Evolutionary conservation across 2,329 filamentous ascomycete species (phyloP).

Genomic region (Amylocarpus encephaloides): DNA sequence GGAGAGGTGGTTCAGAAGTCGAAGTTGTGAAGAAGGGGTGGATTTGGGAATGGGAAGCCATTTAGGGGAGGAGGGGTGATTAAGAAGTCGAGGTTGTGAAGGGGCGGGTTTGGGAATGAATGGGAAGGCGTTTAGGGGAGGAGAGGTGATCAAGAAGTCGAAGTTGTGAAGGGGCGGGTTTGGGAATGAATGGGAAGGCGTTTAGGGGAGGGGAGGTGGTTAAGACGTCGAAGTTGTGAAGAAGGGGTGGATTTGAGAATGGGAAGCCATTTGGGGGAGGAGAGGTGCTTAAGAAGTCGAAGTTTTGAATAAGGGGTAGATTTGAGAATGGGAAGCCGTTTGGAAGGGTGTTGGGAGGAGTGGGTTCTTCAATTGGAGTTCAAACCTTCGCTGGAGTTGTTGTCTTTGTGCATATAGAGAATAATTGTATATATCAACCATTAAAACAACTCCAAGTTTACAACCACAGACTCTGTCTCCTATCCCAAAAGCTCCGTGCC

Average conservation of each 20-base stretch:
- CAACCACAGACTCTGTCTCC: background rate
- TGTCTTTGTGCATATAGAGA: no score
- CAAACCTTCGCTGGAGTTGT: no score
- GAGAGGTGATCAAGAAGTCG: no score
- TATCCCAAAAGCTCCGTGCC: no score
- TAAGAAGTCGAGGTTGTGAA: slow-evolving; percentile 14
- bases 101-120: background rate
- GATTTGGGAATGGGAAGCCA: background rate
- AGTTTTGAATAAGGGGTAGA: slow-evolving; percentile 8
- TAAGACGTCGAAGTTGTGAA: slow-evolving; percentile 15
- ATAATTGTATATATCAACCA: no score
- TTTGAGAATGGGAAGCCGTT: background rate
- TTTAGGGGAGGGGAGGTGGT: slow-evolving; percentile 24
- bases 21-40: slow-evolving; percentile 12
- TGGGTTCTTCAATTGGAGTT: no score
- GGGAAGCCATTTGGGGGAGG: slow-evolving; percentile 8
- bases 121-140: background rate
- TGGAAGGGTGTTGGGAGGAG: background rate
- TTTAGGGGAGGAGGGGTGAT: slow-evolving; percentile 16
- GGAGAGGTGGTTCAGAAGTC: slow-evolving; percentile 14
- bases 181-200: no score
- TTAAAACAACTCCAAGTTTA: background rate
- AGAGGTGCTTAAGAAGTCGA: slow-evolving; percentile 15
- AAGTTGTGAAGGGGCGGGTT: no score
- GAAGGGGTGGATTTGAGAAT: background rate